Base-by-base conservation (phyloP, 192 early-diverging fungal species). In the Podila horticola region DNA sequence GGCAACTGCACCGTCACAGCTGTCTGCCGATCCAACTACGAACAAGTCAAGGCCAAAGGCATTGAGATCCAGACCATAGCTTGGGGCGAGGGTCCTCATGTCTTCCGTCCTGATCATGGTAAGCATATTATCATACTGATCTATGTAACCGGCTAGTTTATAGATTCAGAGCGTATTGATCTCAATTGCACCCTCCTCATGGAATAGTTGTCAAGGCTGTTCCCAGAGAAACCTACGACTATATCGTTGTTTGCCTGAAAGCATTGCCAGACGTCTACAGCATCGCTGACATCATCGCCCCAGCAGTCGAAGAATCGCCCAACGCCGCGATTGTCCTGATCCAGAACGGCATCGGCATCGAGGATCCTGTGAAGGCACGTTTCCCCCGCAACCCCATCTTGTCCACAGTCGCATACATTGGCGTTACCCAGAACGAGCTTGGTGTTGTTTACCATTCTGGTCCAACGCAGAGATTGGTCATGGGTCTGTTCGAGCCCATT, bases 281-380 rank as follows among this genome's bases (percentile, higher is more conserved):
- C 61, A 84, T 88, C 50, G 83, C 86, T 17, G 84, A 88, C 9
- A 83, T 91, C 9, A 91, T 94, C 64, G 84, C 83, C 0, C 85
- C 89, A 20, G 74, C 76, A 9, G 86, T 84, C 5, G 86, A 90
- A 13, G 87, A 88, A 7, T 81, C 72, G 2, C 58, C 79, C 7
- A 69, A 82, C 13, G 91, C 92, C 9, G 50, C 74, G 13, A 91
- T 94, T 50, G 79, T 94, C 15, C 58, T 93, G 65, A 91, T 94
- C 38, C 93, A 94, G 75, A 94, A 94, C 71, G 93, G 93, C 9
- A 85, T 94, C 26, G 91, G 87, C 0, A 84, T 92, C 50, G 93
- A 94, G 65, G 85, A 88, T 5, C 86, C 88, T 41, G 85, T 90
- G 63, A 69, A 69, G 22, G 67, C 62, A n/a, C 82, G 83, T 49